Evolutionary conservation across 2,329 filamentous ascomycete genomes (phyloP), one percentile per base, ranked within the genome.

Genomic region (Chalaropsis ovoidea): DNA sequence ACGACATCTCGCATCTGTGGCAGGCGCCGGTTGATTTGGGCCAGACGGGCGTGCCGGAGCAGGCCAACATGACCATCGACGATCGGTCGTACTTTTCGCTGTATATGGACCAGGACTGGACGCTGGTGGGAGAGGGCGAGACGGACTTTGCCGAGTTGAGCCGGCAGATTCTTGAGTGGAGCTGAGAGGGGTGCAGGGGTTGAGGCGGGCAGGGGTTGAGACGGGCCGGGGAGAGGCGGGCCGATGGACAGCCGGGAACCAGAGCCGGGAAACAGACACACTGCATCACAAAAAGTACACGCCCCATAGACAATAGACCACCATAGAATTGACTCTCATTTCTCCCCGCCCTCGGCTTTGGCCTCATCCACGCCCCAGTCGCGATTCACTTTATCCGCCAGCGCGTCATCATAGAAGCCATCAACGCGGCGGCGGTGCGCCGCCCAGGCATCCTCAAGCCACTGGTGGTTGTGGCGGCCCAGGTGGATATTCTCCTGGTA

Each of bases 401-500:
- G 72, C 63, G 76, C 78, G 2, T 77, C 76, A 67, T 83, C 77
- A 67, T 82, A 84, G 1, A 79, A 74, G 3, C 82, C 82, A 0
- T 73, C 70, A 62, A 73, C 75, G 65, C 81, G 78, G 70, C 76
- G 74, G 64, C 76, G 74, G 68, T 83, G 80, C 0, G 82, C 82
- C 3, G 71, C 71, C 75, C 79, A 82, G 0, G 82, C 82, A 65
- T 79, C 75, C 17, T 71, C 73, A 7, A 85, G 76, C 82, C 82
- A 84, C 15, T 76, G 75, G 1, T 77, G 75, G 68, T 83, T 80
- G 66, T 83, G 79, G 42, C 76, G 77, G 2, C 82, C 82, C 43
- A 74, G 72, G 4, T 71, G 68, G 19, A 84, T 72, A 68, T 80
- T 75, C 42, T 78, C 76, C 39, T 75, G 76, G 70, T 80, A 81